These are phyloP conservation scores for Gelatoporia subvermispora DNA, from an alignment of 768 basidiomycete species.

Conservation along the genomic window DNA sequence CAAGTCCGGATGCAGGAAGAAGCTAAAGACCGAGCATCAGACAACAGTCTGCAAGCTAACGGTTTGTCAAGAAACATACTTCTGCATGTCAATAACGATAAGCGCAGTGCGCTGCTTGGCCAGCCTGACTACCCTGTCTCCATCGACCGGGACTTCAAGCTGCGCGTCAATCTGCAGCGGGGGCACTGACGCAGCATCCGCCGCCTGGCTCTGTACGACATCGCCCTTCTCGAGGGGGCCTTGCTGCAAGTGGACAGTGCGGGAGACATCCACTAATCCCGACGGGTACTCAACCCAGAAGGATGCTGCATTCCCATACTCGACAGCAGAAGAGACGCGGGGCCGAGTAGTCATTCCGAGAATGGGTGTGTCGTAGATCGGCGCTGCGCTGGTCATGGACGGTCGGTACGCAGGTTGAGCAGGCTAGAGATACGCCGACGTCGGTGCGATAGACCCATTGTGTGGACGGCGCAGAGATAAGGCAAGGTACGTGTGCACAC, in stretches of 20 bases:
- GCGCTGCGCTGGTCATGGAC: constrained; percentile 1
- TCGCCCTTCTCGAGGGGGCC: constrained; percentile 4
- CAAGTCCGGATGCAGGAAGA: constrained; percentile 61
- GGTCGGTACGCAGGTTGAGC: too few relatives aligned
- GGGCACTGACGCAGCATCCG: constrained; percentile 17
- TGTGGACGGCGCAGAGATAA: too few relatives aligned
- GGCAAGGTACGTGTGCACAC: too few relatives aligned
- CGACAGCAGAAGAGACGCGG: constrained; percentile 36
- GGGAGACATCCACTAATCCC: constrained; percentile 58
- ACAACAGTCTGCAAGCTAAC: too few relatives aligned
- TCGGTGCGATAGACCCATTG: too few relatives aligned
- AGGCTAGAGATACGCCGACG: too few relatives aligned
- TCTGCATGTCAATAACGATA: constrained; percentile 74
- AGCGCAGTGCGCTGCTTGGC: constrained; percentile 46
- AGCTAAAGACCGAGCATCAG: constrained; percentile 30
- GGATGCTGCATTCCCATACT: constrained; percentile 49
- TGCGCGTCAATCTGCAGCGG: constrained; percentile 33
- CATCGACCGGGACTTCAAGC: constrained; percentile 50
- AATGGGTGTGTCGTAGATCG: constrained; percentile 19
- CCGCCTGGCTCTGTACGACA: constrained; percentile 3
- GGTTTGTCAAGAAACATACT: constrained; percentile 34
- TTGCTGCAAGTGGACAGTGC: constrained; percentile 34
- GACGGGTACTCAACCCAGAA: constrained; percentile 72
- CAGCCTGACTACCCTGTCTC: constrained; percentile 46
- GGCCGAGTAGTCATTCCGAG: constrained; percentile 45